Evolutionary conservation across 1,284 basidiomycete genomes (phyloP).

Genomic region (Ustilago vetiveriae): DNA sequence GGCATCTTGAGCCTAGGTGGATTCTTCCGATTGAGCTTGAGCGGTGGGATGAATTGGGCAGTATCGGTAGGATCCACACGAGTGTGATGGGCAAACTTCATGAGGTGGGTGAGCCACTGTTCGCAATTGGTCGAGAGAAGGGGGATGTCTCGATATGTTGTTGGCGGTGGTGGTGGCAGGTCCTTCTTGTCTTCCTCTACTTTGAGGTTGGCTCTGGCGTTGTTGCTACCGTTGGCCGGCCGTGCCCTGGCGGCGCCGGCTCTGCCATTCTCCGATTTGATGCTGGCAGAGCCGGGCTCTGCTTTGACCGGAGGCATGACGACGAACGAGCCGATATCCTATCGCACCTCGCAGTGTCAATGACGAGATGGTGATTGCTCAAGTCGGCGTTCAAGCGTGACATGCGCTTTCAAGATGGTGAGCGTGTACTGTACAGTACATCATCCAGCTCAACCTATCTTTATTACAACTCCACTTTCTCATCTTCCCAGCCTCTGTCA

Average conservation of each 20-base stretch:
- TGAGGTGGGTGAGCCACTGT: conserved; percentile 55
- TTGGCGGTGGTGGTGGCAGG: conserved; percentile 41
- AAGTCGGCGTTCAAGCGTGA: too few relatives aligned
- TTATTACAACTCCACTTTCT: too few relatives aligned
- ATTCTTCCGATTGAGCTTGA: conserved; percentile 66
- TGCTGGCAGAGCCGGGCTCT: conserved; percentile 27
- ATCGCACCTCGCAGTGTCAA: background rate
- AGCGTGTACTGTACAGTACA: too few relatives aligned
- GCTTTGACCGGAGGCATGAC: conserved; percentile 48
- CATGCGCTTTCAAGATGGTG: too few relatives aligned
- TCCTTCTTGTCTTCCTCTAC: conserved; percentile 34
- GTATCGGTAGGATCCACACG: conserved; percentile 60
- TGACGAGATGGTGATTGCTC: background rate
- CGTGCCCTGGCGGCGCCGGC: conserved; percentile 10
- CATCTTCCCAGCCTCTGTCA: too few relatives aligned
- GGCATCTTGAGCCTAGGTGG: conserved; percentile 62
- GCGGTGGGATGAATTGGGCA: conserved; percentile 58
- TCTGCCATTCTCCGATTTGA: conserved; percentile 35
- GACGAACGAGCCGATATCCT: background rate
- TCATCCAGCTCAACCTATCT: too few relatives aligned
- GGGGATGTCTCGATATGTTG: conserved; percentile 64
- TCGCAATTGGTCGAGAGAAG: conserved; percentile 54
- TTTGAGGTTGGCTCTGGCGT: conserved; percentile 21
- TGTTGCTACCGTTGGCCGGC: conserved; percentile 21
- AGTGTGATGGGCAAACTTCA: conserved; percentile 63